A percentile compares a stretch with the other conserved stretches of the same genome.
Evolutionary conservation across 2,329 filamentous ascomycete genomes (phyloP).

Genomic region (Xylaria sp.): DNA sequence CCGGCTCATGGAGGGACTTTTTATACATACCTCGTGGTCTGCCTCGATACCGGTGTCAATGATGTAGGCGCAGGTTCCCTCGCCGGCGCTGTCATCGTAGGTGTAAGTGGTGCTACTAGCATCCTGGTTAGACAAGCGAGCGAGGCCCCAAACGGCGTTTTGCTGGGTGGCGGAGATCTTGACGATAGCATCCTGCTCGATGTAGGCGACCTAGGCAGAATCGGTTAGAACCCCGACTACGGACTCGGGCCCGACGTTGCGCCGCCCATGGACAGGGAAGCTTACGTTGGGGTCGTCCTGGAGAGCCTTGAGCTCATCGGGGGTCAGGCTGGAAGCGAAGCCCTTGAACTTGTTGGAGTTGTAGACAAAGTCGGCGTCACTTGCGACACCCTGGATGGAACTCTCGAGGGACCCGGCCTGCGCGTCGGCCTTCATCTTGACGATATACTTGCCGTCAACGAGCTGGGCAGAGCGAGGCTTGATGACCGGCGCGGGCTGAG

Average conservation of each 20-base stretch:
- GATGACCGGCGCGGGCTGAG: conserved; percentile 33
- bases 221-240: conserved; percentile 8
- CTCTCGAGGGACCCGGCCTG: conserved; percentile 36
- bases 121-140: conserved; percentile 46
- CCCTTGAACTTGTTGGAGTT: conserved; percentile 41
- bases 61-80: conserved; percentile 52
- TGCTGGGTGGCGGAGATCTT: conserved; percentile 31
- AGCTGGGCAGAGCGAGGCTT: conserved; percentile 32
- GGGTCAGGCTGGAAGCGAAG: conserved; percentile 48
- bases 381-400: conserved; percentile 29
- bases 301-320: conserved; percentile 45
- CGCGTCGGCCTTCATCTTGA: conserved; percentile 45
- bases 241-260: not conserved
- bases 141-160: conserved; percentile 48
- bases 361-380: conserved; percentile 38
- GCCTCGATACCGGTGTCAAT: conserved; percentile 58
- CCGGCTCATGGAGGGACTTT: not conserved
- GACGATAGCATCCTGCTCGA: conserved; percentile 38
- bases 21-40: conserved; percentile 40
- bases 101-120: conserved; percentile 42
- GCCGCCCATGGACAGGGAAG: not conserved
- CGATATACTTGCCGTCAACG: conserved; percentile 46
- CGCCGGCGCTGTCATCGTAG: conserved; percentile 48
- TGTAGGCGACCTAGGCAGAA: conserved; percentile 36
- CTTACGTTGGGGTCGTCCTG: conserved; percentile 45